Percentiles rank a stretch among this genome's conserved stretches.
Evolutionary conservation across 345 rosid species (phyloP).

Genomic region (Toxicodendron radicans): DNA sequence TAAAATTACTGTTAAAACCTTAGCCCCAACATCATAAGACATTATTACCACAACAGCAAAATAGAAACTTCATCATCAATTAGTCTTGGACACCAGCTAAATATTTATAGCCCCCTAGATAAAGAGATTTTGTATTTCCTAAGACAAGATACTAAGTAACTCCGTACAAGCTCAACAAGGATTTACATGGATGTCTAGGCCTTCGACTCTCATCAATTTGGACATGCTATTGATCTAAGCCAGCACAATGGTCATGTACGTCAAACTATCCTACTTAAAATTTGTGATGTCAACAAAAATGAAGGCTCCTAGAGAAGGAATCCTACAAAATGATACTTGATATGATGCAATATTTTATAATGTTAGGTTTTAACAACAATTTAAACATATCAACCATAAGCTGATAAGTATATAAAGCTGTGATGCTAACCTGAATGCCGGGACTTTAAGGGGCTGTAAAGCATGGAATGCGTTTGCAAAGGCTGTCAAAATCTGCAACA

Average conservation of each 20-base stretch:
- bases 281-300: not conserved
- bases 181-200: not conserved
- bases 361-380: not conserved
- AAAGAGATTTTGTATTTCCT: not conserved
- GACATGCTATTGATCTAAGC: not conserved
- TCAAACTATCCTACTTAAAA: not conserved
- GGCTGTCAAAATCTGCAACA: slow-evolving; percentile 72
- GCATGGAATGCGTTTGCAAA: slow-evolving; percentile 89
- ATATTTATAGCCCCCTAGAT: not conserved
- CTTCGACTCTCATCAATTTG: not conserved
- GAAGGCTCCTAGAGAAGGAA: not conserved
- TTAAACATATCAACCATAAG: not conserved
- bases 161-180: not conserved
- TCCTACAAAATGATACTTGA: not conserved
- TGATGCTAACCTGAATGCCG: slow-evolving; percentile 79
- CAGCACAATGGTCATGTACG: not conserved
- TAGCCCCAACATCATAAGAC: not conserved
- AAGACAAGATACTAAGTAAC: not conserved
- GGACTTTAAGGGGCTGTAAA: slow-evolving; percentile 89
- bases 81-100: not conserved
- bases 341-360: not conserved
- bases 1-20: not conserved
- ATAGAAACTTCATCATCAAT: not conserved
- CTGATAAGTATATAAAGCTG: slow-evolving; percentile 10
- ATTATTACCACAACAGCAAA: not conserved